phyloP scores from a whole-genome alignment of 108 stramenopile genomes.

The Skeletonema marinoi region DNA sequence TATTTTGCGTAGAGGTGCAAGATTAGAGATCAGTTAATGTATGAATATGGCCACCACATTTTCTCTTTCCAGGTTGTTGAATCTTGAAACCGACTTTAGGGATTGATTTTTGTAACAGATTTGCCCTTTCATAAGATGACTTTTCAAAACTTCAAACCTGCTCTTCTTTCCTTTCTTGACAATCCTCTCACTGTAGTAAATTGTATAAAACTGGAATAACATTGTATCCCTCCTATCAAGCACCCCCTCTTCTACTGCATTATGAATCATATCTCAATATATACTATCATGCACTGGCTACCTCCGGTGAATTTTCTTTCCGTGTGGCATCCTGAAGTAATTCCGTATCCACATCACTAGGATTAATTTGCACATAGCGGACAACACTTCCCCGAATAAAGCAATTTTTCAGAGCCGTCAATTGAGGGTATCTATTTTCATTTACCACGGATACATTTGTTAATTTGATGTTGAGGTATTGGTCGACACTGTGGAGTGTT shows the following conservation, averaged over 20 bases:
- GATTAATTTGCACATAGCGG: slow-evolving; percentile 96
- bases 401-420: slow-evolving; percentile 92
- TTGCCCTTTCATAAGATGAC: not conserved
- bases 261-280: not conserved
- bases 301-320: slow-evolving; percentile 86
- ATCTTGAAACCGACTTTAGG: not conserved
- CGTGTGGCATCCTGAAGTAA: slow-evolving; percentile 97
- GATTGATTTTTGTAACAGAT: not conserved
- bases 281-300: not conserved
- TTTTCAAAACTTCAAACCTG: not conserved
- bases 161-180: not conserved
- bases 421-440: slow-evolving; percentile 83
- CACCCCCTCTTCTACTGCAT: not conserved
- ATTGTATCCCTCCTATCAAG: not conserved
- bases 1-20: not conserved
- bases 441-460: slow-evolving; percentile 90
- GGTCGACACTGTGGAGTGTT: slow-evolving; percentile 96
- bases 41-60: not conserved
- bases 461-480: slow-evolving; percentile 99
- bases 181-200: not conserved
- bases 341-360: slow-evolving; percentile 95
- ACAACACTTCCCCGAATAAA: slow-evolving; percentile 99
- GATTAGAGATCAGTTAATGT: not conserved
- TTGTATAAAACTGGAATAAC: not conserved
- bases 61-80: not conserved